phyloP scores from a whole-genome alignment of 768 basidiomycete species.

The Leccinum obscurum region DNA sequence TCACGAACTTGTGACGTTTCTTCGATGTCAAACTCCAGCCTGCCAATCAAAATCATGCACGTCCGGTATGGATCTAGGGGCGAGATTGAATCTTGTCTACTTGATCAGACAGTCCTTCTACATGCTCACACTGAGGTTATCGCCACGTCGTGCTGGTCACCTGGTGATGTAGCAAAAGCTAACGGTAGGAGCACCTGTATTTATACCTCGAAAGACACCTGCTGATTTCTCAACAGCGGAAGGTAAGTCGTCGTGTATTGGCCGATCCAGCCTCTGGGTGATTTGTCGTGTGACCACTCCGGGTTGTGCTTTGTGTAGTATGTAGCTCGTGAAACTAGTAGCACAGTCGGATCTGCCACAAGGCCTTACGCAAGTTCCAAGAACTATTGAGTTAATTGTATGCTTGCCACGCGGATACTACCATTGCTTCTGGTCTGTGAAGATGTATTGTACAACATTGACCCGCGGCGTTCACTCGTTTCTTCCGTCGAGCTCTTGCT shows the following conservation, averaged over 20 bases:
- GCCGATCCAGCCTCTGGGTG: background rate
- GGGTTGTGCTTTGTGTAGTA: background rate
- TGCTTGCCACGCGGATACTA: background rate
- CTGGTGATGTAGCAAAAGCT: background rate
- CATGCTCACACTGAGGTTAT: slow-evolving; percentile 3
- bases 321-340: no score
- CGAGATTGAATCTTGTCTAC: background rate
- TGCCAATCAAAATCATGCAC: background rate
- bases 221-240: background rate
- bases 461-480: background rate
- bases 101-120: slow-evolving; percentile 1
- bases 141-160: slow-evolving; percentile 1
- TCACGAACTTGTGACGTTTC: background rate
- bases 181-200: background rate
- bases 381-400: background rate
- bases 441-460: background rate
- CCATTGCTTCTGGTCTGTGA: background rate
- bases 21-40: slow-evolving; percentile 1
- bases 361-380: background rate
- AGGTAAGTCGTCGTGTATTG: background rate
- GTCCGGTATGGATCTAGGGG: background rate
- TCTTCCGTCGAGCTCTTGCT: background rate
- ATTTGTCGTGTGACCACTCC: slow-evolving; percentile 1
- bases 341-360: no score
- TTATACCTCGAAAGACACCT: background rate